phyloP scores from a whole-genome alignment of 352 stramenopile genomes.

The Saprolegnia diclina region DNA sequence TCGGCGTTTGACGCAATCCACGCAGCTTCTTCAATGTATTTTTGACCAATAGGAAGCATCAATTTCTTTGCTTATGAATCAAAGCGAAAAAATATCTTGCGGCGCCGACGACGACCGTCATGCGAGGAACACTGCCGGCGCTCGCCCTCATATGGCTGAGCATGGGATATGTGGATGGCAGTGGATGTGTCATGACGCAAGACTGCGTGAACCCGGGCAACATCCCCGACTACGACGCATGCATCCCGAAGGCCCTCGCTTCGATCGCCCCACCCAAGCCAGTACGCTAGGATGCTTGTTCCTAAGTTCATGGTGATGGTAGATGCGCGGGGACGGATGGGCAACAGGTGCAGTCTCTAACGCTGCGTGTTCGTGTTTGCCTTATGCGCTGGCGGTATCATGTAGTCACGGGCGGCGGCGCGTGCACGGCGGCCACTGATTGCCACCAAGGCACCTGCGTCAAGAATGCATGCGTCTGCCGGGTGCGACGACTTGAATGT shows the following conservation, averaged over 20 bases:
- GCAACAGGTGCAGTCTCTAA: constrained; percentile 33
- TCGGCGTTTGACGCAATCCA: neutral
- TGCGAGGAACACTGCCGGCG: neutral
- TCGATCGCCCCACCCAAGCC: constrained; percentile 36
- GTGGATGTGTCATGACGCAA: constrained; percentile 66
- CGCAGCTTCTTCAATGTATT: neutral
- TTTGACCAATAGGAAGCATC: neutral
- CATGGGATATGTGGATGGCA: neutral
- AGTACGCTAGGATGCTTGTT: constrained; percentile 27
- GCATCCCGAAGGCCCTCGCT: constrained; percentile 59
- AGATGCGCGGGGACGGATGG: constrained; percentile 42
- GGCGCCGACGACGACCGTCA: neutral
- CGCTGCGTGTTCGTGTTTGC: neutral
- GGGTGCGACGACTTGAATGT: neutral
- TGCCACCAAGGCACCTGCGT: constrained; percentile 59
- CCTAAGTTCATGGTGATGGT: neutral
- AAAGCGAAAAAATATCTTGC: neutral
- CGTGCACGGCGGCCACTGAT: constrained; percentile 45
- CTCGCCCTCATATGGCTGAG: neutral
- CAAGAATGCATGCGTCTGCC: constrained; percentile 44
- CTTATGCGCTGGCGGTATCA: neutral
- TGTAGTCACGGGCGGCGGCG: constrained; percentile 60
- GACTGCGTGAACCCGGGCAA: constrained; percentile 71
- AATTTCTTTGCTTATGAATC: neutral
- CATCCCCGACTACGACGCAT: constrained; percentile 57